phyloP scores from a whole-genome alignment of 1,139 yeast genomes.

The Eremothecium coryli region DNA sequence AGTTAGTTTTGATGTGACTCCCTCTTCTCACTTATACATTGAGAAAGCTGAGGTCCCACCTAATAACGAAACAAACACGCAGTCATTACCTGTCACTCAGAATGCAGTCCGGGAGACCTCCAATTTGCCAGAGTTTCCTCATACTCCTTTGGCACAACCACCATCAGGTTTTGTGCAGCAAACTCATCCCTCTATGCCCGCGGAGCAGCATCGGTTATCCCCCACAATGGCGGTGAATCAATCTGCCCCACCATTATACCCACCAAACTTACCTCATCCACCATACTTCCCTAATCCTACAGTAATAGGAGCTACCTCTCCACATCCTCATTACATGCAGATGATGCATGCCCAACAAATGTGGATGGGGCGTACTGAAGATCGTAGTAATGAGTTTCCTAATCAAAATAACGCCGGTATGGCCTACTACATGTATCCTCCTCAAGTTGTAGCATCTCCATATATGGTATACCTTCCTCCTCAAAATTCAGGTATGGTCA shows the following conservation, averaged over 20 bases:
- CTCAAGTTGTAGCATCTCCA: slow-evolving; percentile 1
- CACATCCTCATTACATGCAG: background rate
- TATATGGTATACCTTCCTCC: slow-evolving; percentile 1
- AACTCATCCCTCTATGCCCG: background rate
- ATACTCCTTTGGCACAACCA: background rate
- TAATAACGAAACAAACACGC: background rate
- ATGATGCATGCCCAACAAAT: slow-evolving; percentile 1
- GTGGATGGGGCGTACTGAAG: background rate
- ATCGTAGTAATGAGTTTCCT: background rate
- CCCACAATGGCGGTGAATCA: background rate
- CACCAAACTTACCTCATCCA: background rate
- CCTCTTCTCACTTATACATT: slow-evolving; percentile 5
- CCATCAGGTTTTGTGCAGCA: background rate
- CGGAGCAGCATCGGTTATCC: background rate
- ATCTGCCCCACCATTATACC: background rate
- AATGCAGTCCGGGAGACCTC: background rate
- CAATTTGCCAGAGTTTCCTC: background rate
- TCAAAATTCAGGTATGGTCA: background rate
- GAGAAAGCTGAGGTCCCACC: background rate
- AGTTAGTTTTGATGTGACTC: slow-evolving; percentile 14
- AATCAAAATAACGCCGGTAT: background rate
- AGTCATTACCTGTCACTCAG: background rate
- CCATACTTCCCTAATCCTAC: background rate
- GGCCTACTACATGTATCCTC: slow-evolving; percentile 1
- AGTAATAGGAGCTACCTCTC: background rate